Base-by-base conservation (phyloP, 2,329 filamentous ascomycete genomes). In the Clarireedia homoeocarpa region DNA sequence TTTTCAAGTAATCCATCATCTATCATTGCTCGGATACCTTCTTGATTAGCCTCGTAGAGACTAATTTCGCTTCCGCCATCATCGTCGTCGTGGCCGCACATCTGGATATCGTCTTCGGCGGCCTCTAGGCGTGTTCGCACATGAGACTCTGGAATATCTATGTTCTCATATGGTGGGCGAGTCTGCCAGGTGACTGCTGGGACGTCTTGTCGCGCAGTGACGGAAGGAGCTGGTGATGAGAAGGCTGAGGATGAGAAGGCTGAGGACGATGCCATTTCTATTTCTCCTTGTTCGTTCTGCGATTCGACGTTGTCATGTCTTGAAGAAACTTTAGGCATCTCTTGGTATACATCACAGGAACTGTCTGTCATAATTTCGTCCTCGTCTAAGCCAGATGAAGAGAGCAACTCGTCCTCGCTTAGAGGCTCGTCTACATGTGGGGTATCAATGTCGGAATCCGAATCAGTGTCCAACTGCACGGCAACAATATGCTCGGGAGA, bases 41-140 rank as follows among this genome's bases (percentile, higher is more conserved):
- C 63, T 17, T 51, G 57, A 2, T 58, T 64, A 39, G 61, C 64
- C 30, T 66, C 64, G 2, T 61, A 62, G 17, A 66, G 63, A 12
- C 62, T 59, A 39, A 63, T 49, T 17, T 67, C 63, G 39, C 63
- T 67, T 45, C 38, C 57, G 6, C 53, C 55, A 36, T 53, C 42
- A 34, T 49, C 17, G 34, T 48, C 38, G 47, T 49, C 34, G 45
- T 51, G 36, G 24, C 15, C 44, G n/a, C 27, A 5, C 10, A 42
- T 4, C 10, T 7, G 34, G n/a, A 45, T 6, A 12, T 14, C 24
- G n/a, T 53, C 51, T 23, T 58, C 44, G 36, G 26, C 24, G 26
- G 45, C 48, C 14, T 39, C 23, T 17, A 44, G 23, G 12, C 40
- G 39, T 20, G 53, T 55, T 12, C 47, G 27, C 20, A 54, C 26